phyloP scores from a whole-genome alignment of 805 yeast genomes.

The Teunomyces aglyptinius region DNA sequence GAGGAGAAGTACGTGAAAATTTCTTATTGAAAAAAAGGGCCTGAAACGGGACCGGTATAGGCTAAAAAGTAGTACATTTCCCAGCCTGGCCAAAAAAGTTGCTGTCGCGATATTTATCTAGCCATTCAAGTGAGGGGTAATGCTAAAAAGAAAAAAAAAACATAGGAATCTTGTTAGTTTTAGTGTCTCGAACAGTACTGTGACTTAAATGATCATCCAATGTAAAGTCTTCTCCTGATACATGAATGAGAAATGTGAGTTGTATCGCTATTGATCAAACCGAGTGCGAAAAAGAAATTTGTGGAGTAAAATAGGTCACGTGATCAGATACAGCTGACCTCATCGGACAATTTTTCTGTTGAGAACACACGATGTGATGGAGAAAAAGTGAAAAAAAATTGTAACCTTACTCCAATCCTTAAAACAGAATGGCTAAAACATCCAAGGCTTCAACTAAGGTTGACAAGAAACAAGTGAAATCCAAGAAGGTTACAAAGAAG shows the following conservation, averaged over 20 bases:
- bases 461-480: conserved; percentile 20
- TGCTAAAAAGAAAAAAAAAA: background rate
- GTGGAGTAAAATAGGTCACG: background rate
- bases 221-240: no score
- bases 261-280: no score
- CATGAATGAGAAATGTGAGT: no score
- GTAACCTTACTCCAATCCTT: background rate
- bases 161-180: no score
- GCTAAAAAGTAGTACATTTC: background rate
- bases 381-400: conserved; percentile 4
- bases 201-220: no score
- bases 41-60: conserved; percentile 3
- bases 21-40: background rate
- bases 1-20: conserved; percentile 2
- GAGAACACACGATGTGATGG: background rate
- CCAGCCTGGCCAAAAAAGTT: background rate
- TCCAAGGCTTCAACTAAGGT: conserved; percentile 27
- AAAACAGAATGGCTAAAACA: conserved; percentile 41
- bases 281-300: background rate
- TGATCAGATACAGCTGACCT: background rate
- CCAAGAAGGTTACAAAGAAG: conserved; percentile 23
- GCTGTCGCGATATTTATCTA: background rate
- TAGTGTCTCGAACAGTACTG: no score
- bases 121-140: background rate
- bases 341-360: conserved; percentile 1